Evolutionary conservation across 1,284 basidiomycete species (phyloP), one percentile per base, ranked within the genome.

Genomic region (Cryptococcus jaspeensis): DNA sequence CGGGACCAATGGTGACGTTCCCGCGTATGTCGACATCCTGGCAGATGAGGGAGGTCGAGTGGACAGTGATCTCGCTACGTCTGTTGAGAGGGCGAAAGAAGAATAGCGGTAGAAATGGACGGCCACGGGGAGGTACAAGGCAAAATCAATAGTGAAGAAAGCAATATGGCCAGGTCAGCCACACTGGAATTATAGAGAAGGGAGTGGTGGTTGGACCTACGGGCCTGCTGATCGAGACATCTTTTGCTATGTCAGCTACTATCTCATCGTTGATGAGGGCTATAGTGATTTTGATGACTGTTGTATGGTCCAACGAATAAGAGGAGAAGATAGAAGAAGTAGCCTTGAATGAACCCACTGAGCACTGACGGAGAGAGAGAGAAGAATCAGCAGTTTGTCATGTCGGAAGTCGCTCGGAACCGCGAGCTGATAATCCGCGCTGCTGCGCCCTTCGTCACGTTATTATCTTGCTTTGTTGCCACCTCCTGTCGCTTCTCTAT

Each of bases 1-100:
- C 88, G 70, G 56, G 87, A 20, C 90, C 90, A 59, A 96, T 86
- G n/a, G 88, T 92, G 53, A 95, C 88, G 65, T 90, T 87, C 46
- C 92, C 92, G 70, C 90, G 90, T 59, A 95, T 81, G 60, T 94
- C 89, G 43, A 89, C 87, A 79, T 93, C 92, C 69, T 89, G 86
- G 74, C 89, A 90, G 20, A 93, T 87, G 45, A 93, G 82, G 9
- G 90, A 88, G 71, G 86, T 87, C 4, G 88, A 86, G 61, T 90
- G 87, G 42, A 89, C 87, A 15, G 85, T 85, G 65, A 87, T 86
- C 67, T 54, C 39, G 13, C 50, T 15, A 22, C 46, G 53, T 23
- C 57, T 59, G 15, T 18, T 32, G 18, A 6, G 8, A 13, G 6
- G 11, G 18, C 13, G 36, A 48, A 20, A 36, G 22, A 22, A 16